Base-by-base conservation (phyloP, 495 filamentous ascomycete genomes). In the Xylaria flabelliformis region DNA sequence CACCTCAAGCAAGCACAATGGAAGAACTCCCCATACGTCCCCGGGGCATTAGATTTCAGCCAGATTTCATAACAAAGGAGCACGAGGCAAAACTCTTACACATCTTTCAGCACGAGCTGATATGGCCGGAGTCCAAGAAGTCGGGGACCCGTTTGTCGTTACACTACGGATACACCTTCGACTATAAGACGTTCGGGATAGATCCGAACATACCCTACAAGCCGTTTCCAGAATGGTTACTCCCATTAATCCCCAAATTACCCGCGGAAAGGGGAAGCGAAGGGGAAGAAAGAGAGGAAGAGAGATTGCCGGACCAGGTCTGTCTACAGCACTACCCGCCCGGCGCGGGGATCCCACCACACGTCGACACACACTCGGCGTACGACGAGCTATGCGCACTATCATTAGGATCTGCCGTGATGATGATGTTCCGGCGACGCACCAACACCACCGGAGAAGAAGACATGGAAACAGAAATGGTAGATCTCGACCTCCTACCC, bases 81-180 rank as follows among this genome's bases (percentile, higher is more conserved):
- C 74, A 74, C 42, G 74, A 76, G 29, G 41, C 50, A 29, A 6
- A 56, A 13, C 72, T 76, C 13, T n/a, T 76, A 12, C 59, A 56
- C 12, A 71, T 74, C 46, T 76, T 76, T 61, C 69, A 41, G 12
- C n/a, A 72, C 64, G 64, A 72, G 36, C 62, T 76, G 3, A 9
- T 32, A 10, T 76, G 74, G 74, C 74, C 74, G 10, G 67, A 68
- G 51, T 7, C 53, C 21, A 56, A 41, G 19, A 56, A 36, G 42
- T 2, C 65, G 0, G 53, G 51, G 0, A 44, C 69, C 9, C 69
- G 74, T 0, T 66, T 69, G 1, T 76, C 74, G 21, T 41, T 76
- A 5, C 74, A 76, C 67, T 76, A 74, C 64, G 74, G 74, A 4
- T 74, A 76, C 62, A 76, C 74, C 10, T 76, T 76, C 63, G 71